Base-by-base conservation (phyloP, 169 alveolate genomes). In the Hammondia hammondi region DNA sequence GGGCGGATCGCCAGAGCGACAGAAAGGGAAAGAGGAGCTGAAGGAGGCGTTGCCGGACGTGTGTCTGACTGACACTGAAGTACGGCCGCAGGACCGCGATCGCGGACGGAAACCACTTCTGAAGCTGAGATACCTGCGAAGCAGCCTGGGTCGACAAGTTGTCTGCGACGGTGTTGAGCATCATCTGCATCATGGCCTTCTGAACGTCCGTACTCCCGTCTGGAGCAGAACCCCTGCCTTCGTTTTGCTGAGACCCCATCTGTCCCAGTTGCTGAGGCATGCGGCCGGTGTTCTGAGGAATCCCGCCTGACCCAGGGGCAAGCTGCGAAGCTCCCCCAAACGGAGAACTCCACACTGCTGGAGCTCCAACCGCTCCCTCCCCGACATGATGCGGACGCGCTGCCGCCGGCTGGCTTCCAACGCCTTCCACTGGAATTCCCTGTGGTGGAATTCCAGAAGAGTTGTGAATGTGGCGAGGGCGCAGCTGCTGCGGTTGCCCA, bases 21-120 rank as follows among this genome's bases (percentile, higher is more conserved):
- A 27, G 43, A 37, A 91, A 91, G 14, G 94, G 94, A 45, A 91
- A 77, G 14, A 91, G 82, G 52, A 91, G 67, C 57, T 81, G 94
- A 29, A 46, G 67, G 48, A 91, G 94, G 43, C 94, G 88, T 43
- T n/a, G 32, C 29, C 52, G 82, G 67, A 91, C 94, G 39, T 37
- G 32, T 19, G 90, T 37, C 84, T 91, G 94, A 39, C 91, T 91
- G 29, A 91, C 94, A 45, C 90, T 77, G 46, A 91, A 91, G 61
- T 77, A 91, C 12, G 94, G 94, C 45, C 94, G 93, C 70, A 82
- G 70, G 4, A 45, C 70, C n/a, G 72, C 57, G 35, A 82, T 82
- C n/a, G 70, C 71, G 24, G 90, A 82, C 24, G 90, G 90, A 45
- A 82, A 82, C 90, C 90, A 82, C 70, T 82, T 82, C 71, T 82